These are phyloP conservation scores for Cercophora sp. DNA, from an alignment of 495 filamentous ascomycete species.

Conservation along the genomic window DNA sequence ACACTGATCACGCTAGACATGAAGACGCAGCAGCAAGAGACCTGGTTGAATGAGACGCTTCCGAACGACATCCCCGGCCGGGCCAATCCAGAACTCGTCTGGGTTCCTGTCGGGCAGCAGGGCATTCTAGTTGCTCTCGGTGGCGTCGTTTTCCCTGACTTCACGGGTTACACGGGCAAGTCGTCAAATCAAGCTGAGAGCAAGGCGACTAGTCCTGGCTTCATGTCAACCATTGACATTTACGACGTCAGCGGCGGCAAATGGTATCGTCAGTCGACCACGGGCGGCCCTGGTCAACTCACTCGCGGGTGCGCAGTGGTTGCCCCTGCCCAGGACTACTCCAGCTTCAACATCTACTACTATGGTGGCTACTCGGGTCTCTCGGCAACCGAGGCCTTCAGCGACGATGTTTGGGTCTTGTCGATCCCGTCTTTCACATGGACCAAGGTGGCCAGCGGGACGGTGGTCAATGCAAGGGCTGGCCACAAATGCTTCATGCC, in stretches of 20 bases:
- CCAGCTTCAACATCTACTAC: conserved; percentile 68
- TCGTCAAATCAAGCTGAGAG: conserved; percentile 40
- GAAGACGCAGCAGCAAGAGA: conserved; percentile 41
- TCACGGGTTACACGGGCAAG: conserved; percentile 18
- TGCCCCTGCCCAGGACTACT: conserved; percentile 56
- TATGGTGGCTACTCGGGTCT: conserved; percentile 66
- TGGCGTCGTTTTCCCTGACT: conserved; percentile 56
- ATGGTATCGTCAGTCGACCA: conserved; percentile 63
- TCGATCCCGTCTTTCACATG: conserved; percentile 76
- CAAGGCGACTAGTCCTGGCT: conserved; percentile 47
- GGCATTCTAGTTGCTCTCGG: conserved; percentile 65
- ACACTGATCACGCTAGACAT: conserved; percentile 62
- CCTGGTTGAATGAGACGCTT: conserved; percentile 55
- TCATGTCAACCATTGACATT: conserved; percentile 63
- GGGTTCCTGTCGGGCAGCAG: conserved; percentile 62
- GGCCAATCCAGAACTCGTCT: conserved; percentile 61
- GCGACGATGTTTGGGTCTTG: conserved; percentile 68
- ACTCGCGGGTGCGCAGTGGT: conserved; percentile 65
- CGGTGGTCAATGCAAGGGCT: conserved; percentile 47
- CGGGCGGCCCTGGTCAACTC: conserved; percentile 53
- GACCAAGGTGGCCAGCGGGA: conserved; percentile 55
- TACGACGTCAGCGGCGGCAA: conserved; percentile 57
- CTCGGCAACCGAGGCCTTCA: conserved; percentile 30
- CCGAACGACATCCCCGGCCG: conserved; percentile 49
- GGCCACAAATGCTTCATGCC: conserved; percentile 63